Evolutionary conservation across 345 rosid genomes (phyloP), one percentile per base, ranked within the genome.

Genomic region (Passiflora organensis): DNA sequence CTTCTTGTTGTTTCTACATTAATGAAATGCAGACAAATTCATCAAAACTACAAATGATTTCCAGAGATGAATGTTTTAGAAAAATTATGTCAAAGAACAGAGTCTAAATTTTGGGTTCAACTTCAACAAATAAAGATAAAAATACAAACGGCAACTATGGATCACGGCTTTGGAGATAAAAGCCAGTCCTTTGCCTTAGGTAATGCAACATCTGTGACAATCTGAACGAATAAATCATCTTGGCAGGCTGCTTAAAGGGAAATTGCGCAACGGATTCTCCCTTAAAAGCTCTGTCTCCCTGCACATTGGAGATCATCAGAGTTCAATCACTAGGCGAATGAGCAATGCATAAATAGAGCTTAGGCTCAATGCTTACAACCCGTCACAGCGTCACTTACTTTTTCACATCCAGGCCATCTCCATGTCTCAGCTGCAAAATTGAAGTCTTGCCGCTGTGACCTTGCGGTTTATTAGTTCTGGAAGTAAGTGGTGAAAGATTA

Each of bases 251-350:
- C 55, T 76, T 17, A 62, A 53, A 39, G 96, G 95, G 71, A 91
- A 91, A 68, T 88, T 80, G 55, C 96, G 81, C 45, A 88, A 64
- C 1, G 96, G 98, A 53, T 86, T 82, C 71, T 82, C 82, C 72
- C 84, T 75, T 62, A 91, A 68, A 16, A 91, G 73, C 66, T 82
- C 91, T 13, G 90, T 81, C 67, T 84, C 95, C 75, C 95, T 86
- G 78, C 63, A 42, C 25, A 63, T 20, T 13, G 17, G 16, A 52
- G 22, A 58, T 28, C 11, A n/a, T n/a, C n/a, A n/a, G n/a, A n/a
- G n/a, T n/a, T n/a, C n/a, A n/a, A n/a, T n/a, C n/a, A n/a, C n/a
- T n/a, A n/a, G n/a, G n/a, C n/a, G n/a, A n/a, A n/a, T n/a, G n/a
- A n/a, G n/a, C n/a, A n/a, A n/a, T n/a, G n/a, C n/a, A n/a, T n/a